These are phyloP conservation scores for Mortierella sp. DNA, from an alignment of 371 early-diverging fungal genomes.

Conservation along the genomic window DNA sequence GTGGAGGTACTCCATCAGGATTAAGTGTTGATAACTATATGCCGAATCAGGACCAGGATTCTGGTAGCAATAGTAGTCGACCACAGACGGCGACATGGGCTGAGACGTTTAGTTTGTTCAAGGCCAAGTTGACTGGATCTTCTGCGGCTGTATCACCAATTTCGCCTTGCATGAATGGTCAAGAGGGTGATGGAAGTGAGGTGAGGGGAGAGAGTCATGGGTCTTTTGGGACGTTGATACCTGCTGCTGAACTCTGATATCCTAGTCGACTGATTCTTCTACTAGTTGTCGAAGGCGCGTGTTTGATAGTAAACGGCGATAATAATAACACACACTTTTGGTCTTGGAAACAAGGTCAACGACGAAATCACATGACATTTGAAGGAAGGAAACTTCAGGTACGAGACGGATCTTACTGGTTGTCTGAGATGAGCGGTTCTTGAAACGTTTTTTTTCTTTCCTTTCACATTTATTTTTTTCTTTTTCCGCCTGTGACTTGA, in stretches of 20 bases:
- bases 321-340: no score
- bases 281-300: neutral
- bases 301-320: neutral
- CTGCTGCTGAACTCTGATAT: neutral
- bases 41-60: neutral
- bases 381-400: neutral
- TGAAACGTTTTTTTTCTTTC: neutral
- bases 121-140: slow-evolving; percentile 27
- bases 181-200: neutral
- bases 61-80: slow-evolving; percentile 10
- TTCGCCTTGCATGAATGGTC: neutral
- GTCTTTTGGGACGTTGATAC: neutral
- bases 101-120: slow-evolving; percentile 39
- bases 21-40: slow-evolving; percentile 33
- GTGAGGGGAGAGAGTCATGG: neutral
- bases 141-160: neutral
- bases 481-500: neutral
- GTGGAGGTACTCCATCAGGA: slow-evolving; percentile 17
- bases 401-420: neutral
- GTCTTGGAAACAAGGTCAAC: neutral
- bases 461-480: neutral
- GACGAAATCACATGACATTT: neutral
- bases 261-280: neutral
- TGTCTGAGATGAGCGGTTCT: slow-evolving; percentile 11
- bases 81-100: slow-evolving; percentile 50